Percentiles rank a stretch among this genome's conserved stretches.
phyloP scores from a whole-genome alignment of 345 rosid species.

The Cardamine occulta region DNA sequence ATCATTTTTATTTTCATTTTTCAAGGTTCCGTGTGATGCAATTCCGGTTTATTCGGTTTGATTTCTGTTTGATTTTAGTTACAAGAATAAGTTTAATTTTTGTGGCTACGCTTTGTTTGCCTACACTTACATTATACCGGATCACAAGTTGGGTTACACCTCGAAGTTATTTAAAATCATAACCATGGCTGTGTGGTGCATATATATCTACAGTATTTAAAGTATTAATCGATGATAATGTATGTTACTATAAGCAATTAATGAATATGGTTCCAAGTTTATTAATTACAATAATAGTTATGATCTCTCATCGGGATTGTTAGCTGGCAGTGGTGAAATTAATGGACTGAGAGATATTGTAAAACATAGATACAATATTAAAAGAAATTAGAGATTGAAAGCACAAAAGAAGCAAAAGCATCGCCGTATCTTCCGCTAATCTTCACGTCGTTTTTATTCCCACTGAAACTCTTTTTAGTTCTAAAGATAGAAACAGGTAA shows the following conservation, averaged over 20 bases:
- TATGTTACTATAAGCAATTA: background rate
- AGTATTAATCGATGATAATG: slow-evolving; percentile 11
- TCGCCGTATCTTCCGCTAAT: slow-evolving; percentile 17
- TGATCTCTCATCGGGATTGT: slow-evolving; percentile 9
- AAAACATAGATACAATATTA: background rate
- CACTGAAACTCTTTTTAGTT: background rate
- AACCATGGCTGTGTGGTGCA: background rate
- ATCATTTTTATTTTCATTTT: too few species aligned
- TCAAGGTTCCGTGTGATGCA: too few species aligned
- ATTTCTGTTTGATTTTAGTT: too few species aligned
- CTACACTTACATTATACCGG: too few species aligned
- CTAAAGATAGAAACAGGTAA: background rate
- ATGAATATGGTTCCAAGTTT: slow-evolving; percentile 5
- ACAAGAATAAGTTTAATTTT: too few species aligned
- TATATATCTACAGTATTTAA: background rate
- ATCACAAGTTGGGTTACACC: too few species aligned
- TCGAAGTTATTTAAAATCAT: too few species aligned
- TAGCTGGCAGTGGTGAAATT: background rate
- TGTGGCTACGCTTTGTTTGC: too few species aligned
- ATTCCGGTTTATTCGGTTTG: too few species aligned
- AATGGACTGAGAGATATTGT: background rate
- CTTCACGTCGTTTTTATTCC: background rate
- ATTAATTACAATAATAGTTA: background rate
- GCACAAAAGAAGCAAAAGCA: background rate
- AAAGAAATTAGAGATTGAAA: background rate